Conservation (phyloP, 2,329 filamentous ascomycete species). For the Pseudogymnoascus sp. region DNA sequence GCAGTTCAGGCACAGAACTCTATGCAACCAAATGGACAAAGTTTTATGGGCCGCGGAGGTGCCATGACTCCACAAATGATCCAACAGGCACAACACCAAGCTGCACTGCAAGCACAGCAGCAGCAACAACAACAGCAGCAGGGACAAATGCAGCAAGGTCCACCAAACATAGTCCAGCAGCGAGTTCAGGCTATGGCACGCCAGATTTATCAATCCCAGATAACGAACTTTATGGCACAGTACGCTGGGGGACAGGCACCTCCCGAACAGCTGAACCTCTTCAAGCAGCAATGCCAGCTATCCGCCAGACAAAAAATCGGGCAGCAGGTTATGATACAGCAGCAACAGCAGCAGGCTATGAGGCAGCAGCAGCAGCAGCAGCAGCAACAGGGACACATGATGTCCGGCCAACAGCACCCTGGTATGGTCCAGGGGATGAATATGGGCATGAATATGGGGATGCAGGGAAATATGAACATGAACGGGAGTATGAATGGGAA, state of each 20-base stretch:
- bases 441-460: slow-evolving; percentile 23
- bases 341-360: slow-evolving; percentile 31
- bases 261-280: slow-evolving; percentile 8
- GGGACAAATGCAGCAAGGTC: slow-evolving; percentile 33
- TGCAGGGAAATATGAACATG: slow-evolving; percentile 18
- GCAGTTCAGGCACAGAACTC: slow-evolving; percentile 16
- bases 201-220: slow-evolving; percentile 29
- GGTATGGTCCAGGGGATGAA: slow-evolving; percentile 16
- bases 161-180: slow-evolving; percentile 2
- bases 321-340: slow-evolving; percentile 33
- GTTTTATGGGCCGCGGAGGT: slow-evolving; percentile 32
- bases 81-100: slow-evolving; percentile 31
- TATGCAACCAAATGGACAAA: slow-evolving; percentile 26
- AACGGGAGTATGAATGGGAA: slow-evolving; percentile 14
- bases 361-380: slow-evolving; percentile 31
- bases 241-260: background rate
- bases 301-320: slow-evolving; percentile 24
- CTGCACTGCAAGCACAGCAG: slow-evolving; percentile 31
- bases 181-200: background rate
- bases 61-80: slow-evolving; percentile 34
- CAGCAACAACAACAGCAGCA: slow-evolving; percentile 37
- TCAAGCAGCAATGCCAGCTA: slow-evolving; percentile 22
- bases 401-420: slow-evolving; percentile 21
- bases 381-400: slow-evolving; percentile 24
- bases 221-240: slow-evolving; percentile 38